Conservation (phyloP, 2,329 filamentous ascomycete genomes). For the Beauveria medogensis region DNA sequence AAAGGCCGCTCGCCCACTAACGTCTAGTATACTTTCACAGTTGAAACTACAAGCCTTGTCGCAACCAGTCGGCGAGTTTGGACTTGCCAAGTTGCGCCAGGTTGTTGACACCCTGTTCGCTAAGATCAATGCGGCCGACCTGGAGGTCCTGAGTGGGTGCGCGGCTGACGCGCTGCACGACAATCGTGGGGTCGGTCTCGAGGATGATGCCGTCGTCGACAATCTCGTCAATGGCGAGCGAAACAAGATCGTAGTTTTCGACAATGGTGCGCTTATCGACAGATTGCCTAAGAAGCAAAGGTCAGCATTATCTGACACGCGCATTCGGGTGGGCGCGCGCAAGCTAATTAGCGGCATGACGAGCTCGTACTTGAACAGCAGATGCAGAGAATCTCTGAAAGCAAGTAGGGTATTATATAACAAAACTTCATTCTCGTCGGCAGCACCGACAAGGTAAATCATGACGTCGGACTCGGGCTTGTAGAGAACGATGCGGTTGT, state of each 20-base stretch:
- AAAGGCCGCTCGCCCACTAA: background rate
- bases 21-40: background rate
- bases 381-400: conserved; percentile 80
- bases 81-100: conserved; percentile 88
- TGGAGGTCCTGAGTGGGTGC: conserved; percentile 87
- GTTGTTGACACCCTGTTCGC: conserved; percentile 91
- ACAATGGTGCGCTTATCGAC: conserved; percentile 97
- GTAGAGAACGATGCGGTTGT: conserved; percentile 93
- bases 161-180: conserved; percentile 85
- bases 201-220: conserved; percentile 93
- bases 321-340: background rate
- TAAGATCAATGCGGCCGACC: conserved; percentile 89
- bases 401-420: conserved; percentile 91
- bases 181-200: conserved; percentile 91
- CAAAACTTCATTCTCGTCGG: conserved; percentile 94
- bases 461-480: conserved; percentile 98
- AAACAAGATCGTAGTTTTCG: conserved; percentile 96
- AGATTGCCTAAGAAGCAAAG: conserved; percentile 58
- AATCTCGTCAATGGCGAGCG: conserved; percentile 90
- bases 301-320: conserved; percentile 10
- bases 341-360: background rate
- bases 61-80: conserved; percentile 82
- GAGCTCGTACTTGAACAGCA: conserved; percentile 73
- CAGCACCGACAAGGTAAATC: conserved; percentile 82
- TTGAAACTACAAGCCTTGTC: conserved; percentile 60